Evolutionary conservation across 2,329 filamentous ascomycete species (phyloP).

Genomic region (Penicillium polonicum): DNA sequence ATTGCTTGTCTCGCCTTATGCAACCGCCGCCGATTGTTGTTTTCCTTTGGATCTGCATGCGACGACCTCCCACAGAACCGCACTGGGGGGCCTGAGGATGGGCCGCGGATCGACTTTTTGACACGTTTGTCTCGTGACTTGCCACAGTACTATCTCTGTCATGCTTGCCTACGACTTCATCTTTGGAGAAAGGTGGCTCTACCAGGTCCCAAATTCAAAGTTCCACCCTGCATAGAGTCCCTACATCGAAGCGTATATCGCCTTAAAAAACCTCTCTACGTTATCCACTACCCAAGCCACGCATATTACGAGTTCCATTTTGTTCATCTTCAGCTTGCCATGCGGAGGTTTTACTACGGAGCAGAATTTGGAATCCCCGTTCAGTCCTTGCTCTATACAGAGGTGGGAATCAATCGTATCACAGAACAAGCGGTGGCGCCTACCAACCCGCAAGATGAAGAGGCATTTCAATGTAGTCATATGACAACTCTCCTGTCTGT

Average conservation of each 20-base stretch:
- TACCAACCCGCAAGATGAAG: not conserved
- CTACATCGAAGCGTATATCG: not conserved
- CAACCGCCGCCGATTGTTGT: not conserved
- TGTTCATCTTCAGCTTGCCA: conserved; percentile 14
- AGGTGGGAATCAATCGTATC: not conserved
- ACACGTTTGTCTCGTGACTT: not conserved
- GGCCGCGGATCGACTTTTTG: not conserved
- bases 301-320: conserved; percentile 1
- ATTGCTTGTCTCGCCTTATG: not conserved
- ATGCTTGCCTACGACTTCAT: conserved; percentile 11
- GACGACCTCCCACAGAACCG: not conserved
- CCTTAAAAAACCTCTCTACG: not conserved
- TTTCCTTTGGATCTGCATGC: not conserved
- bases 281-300: not conserved
- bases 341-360: conserved; percentile 12
- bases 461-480: not conserved
- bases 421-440: not conserved
- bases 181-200: conserved; percentile 9
- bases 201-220: not conserved
- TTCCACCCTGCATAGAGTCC: not conserved
- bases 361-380: conserved; percentile 10
- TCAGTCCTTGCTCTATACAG: conserved; percentile 9
- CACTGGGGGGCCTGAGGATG: not conserved
- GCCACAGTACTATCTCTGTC: conserved; percentile 16
- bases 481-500: conserved; percentile 1